These are phyloP conservation scores for Panaeolus papilionaceus DNA, from an alignment of 768 basidiomycete species.

Conservation along the genomic window DNA sequence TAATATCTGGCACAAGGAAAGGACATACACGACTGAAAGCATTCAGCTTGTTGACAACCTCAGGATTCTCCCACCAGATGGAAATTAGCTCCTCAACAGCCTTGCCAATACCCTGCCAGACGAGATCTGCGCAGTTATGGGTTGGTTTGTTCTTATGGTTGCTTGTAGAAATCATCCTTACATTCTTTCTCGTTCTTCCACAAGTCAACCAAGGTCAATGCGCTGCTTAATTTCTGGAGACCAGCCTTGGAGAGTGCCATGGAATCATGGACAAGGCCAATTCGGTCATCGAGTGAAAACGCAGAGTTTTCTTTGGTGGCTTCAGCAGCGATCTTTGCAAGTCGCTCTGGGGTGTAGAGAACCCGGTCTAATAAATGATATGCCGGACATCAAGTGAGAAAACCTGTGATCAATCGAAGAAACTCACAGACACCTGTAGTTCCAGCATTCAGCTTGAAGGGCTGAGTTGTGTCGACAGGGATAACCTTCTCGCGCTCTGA, in stretches of 20 bases:
- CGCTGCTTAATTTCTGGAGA: slow-evolving; percentile 74
- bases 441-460: slow-evolving; percentile 91
- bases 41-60: slow-evolving; percentile 58
- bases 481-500: slow-evolving; percentile 71
- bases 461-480: slow-evolving; percentile 72
- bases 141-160: not conserved
- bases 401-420: not conserved
- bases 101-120: slow-evolving; percentile 75
- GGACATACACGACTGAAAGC: slow-evolving; percentile 65
- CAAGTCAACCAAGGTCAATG: slow-evolving; percentile 73
- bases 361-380: slow-evolving; percentile 68
- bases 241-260: slow-evolving; percentile 85
- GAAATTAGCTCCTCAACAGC: slow-evolving; percentile 60
- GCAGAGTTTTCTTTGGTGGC: slow-evolving; percentile 68
- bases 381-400: slow-evolving; percentile 14
- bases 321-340: slow-evolving; percentile 79
- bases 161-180: slow-evolving; percentile 29
- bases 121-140: slow-evolving; percentile 58
- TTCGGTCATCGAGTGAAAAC: slow-evolving; percentile 85
- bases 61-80: slow-evolving; percentile 86
- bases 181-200: slow-evolving; percentile 81
- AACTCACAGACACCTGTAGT: slow-evolving; percentile 88
- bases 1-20: not conserved
- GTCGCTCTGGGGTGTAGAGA: slow-evolving; percentile 80
- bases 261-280: slow-evolving; percentile 87